phyloP scores from a whole-genome alignment of 306 rosid genomes.

The Pterocarpus macrocarpus region DNA sequence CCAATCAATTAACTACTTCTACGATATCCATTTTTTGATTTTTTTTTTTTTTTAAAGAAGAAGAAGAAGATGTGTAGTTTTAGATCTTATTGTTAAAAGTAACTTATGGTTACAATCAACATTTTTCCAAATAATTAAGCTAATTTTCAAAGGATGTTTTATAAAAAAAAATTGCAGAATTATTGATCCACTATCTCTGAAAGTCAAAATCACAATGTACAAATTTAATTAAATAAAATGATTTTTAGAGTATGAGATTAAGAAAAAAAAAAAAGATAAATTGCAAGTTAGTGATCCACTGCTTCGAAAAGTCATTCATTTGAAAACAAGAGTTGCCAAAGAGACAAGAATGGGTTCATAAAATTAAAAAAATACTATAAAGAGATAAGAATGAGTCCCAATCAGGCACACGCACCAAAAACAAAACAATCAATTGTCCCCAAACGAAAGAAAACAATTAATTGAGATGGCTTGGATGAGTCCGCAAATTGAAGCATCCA shows the following conservation, averaged over 20 bases:
- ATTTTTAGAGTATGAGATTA: background rate
- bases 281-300: background rate
- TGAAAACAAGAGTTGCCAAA: slow-evolving; percentile 14
- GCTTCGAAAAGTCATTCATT: background rate
- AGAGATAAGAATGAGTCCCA: too few relatives aligned
- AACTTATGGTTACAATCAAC: too few relatives aligned
- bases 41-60: too few relatives aligned
- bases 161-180: background rate
- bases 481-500: background rate
- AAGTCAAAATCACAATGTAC: background rate
- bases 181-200: background rate
- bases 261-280: too few relatives aligned
- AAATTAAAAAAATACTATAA: too few relatives aligned
- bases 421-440: too few relatives aligned
- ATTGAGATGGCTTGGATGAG: background rate
- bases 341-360: background rate
- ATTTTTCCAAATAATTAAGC: too few relatives aligned
- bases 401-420: too few relatives aligned
- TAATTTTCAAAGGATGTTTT: background rate
- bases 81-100: too few relatives aligned
- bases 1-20: background rate
- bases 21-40: too few relatives aligned
- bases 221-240: too few relatives aligned
- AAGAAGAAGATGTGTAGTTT: too few relatives aligned
- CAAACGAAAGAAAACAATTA: background rate